Evolutionary conservation across 305 asterid species (phyloP).

Genomic region (Rubia tinctorum): DNA sequence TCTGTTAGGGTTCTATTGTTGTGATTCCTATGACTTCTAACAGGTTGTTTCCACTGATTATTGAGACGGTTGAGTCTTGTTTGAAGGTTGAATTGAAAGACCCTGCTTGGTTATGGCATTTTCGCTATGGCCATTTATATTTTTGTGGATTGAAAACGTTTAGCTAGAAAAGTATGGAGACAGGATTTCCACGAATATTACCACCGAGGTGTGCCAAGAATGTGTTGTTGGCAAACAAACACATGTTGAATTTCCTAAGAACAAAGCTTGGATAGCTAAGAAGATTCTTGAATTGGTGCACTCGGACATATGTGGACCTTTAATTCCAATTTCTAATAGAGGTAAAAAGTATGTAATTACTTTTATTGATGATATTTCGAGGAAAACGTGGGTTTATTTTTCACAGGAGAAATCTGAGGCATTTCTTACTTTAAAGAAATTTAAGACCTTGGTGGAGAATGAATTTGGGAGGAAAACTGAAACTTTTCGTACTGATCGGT

Average conservation of each 20-base stretch:
- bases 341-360: background rate
- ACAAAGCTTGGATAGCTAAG: conserved; percentile 5
- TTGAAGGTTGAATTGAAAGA: background rate
- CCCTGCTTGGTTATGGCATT: background rate
- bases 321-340: background rate
- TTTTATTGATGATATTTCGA: background rate
- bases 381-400: no score
- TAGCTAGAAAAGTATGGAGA: background rate
- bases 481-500: no score
- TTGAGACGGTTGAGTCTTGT: background rate
- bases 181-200: background rate
- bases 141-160: background rate
- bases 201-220: background rate
- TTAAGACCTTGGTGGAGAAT: no score
- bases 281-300: background rate
- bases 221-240: conserved; percentile 8
- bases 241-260: background rate
- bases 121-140: background rate
- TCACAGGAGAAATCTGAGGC: no score
- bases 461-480: no score
- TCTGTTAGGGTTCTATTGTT: background rate
- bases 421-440: no score
- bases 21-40: background rate
- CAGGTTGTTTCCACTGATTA: background rate
- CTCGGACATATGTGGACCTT: background rate